A percentile compares a stretch with the other conserved stretches of the same genome.
These are phyloP conservation scores for Scheffersomyces ergatensis DNA, from an alignment of 805 yeast species.

Conservation along the genomic window DNA sequence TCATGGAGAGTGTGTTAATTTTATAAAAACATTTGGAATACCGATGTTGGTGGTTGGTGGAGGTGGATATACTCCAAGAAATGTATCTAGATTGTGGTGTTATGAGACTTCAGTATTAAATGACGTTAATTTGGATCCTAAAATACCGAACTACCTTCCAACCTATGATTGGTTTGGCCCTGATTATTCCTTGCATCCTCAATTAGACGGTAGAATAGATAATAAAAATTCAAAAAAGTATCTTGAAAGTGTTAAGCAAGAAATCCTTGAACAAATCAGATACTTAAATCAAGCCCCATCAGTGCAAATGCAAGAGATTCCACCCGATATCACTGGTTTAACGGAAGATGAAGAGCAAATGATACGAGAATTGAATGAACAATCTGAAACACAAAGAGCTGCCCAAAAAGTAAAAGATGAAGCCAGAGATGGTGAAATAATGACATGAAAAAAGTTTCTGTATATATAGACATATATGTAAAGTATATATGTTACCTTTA, in stretches of 20 bases:
- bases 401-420: slow-evolving; percentile 19
- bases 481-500: too few relatives aligned
- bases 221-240: slow-evolving; percentile 83
- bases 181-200: slow-evolving; percentile 85
- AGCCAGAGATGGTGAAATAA: slow-evolving; percentile 6
- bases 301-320: slow-evolving; percentile 87
- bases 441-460: neutral
- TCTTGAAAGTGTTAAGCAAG: slow-evolving; percentile 72
- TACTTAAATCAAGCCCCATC: slow-evolving; percentile 89
- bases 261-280: slow-evolving; percentile 77
- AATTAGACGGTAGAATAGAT: slow-evolving; percentile 57
- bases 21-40: slow-evolving; percentile 80
- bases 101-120: slow-evolving; percentile 84
- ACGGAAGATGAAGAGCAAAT: slow-evolving; percentile 42
- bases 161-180: slow-evolving; percentile 85
- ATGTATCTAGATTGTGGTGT: slow-evolving; percentile 93
- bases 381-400: slow-evolving; percentile 15
- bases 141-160: slow-evolving; percentile 66
- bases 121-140: slow-evolving; percentile 48
- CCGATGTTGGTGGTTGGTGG: slow-evolving; percentile 95
- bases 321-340: slow-evolving; percentile 57
- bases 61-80: slow-evolving; percentile 96
- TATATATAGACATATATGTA: too few relatives aligned
- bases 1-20: slow-evolving; percentile 93
- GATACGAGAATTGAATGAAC: slow-evolving; percentile 36